These are phyloP conservation scores for Fusarium sp. DNA, from an alignment of 2,329 filamentous ascomycete species.

Conservation along the genomic window DNA sequence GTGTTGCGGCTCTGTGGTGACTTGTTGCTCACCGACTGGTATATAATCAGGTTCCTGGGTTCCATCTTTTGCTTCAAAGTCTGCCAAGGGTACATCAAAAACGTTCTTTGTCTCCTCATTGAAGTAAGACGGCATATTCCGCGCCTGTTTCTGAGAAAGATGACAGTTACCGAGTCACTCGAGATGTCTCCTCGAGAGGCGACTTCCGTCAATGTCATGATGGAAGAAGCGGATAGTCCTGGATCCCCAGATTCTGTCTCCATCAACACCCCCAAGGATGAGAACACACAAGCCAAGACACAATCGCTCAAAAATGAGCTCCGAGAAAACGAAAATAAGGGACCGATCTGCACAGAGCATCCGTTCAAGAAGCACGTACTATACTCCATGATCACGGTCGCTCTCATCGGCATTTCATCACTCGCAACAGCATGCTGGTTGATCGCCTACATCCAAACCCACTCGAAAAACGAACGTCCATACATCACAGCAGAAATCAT, in stretches of 20 bases:
- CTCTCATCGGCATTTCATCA: background rate
- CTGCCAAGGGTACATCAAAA: background rate
- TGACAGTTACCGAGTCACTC: background rate
- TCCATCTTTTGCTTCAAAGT: too few relatives aligned
- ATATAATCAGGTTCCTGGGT: slow-evolving; percentile 4
- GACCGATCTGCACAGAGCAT: background rate
- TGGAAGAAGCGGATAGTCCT: background rate
- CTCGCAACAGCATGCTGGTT: slow-evolving; percentile 8
- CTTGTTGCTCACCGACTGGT: background rate
- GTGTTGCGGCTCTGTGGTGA: background rate
- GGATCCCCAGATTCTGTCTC: background rate
- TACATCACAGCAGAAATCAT: slow-evolving; percentile 21
- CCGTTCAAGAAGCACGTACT: slow-evolving; percentile 26
- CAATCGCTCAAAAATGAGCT: background rate
- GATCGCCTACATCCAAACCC: slow-evolving; percentile 12
- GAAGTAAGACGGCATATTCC: too few relatives aligned
- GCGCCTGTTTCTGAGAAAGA: too few relatives aligned
- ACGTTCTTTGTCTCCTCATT: too few relatives aligned
- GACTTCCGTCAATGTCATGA: background rate
- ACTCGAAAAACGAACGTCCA: background rate
- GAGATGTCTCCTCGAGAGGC: background rate
- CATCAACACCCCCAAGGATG: background rate
- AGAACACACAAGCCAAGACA: background rate
- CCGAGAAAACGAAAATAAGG: accelerated
- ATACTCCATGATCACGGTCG: slow-evolving; percentile 17